These are phyloP conservation scores for Halophytophthora polymorphica DNA, from an alignment of 352 stramenopile genomes.

Conservation along the genomic window DNA sequence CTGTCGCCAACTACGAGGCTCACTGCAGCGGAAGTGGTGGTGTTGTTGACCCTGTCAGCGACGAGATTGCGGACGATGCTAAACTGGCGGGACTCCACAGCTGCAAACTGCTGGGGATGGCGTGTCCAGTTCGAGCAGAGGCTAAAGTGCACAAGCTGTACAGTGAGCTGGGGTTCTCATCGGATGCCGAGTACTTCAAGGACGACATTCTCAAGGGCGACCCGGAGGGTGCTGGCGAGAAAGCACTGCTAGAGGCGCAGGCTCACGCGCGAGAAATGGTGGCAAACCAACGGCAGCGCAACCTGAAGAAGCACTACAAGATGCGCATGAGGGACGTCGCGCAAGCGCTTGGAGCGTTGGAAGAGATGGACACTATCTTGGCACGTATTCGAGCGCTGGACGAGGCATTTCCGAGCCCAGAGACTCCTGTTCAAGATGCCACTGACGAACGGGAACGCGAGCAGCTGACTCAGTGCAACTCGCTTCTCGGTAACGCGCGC, in stretches of 20 bases:
- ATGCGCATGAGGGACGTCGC: slow-evolving; percentile 46
- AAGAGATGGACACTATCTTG: slow-evolving; percentile 55
- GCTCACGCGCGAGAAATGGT: slow-evolving; percentile 41
- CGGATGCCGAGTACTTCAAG: slow-evolving; percentile 34
- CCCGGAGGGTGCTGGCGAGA: slow-evolving; percentile 55
- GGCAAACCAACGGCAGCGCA: slow-evolving; percentile 39
- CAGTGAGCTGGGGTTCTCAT: slow-evolving; percentile 48
- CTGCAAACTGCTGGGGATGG: slow-evolving; percentile 38
- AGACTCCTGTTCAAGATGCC: not conserved
- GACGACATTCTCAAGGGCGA: slow-evolving; percentile 75
- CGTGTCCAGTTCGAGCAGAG: slow-evolving; percentile 54
- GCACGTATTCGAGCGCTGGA: slow-evolving; percentile 38
- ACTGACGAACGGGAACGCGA: not conserved
- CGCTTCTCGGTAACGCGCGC: slow-evolving; percentile 28
- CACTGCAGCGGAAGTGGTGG: slow-evolving; percentile 17
- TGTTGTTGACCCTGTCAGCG: not conserved
- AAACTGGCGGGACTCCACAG: slow-evolving; percentile 7
- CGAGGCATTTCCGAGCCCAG: slow-evolving; percentile 6
- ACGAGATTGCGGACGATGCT: not conserved
- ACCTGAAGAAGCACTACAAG: slow-evolving; percentile 64
- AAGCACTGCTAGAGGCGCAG: slow-evolving; percentile 54
- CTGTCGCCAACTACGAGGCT: slow-evolving; percentile 26
- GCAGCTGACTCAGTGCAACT: slow-evolving; percentile 17
- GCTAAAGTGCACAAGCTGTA: slow-evolving; percentile 44
- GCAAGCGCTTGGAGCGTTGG: slow-evolving; percentile 52